A percentile compares a stretch with the other conserved stretches of the same genome.
These are phyloP conservation scores for Quercus cerris DNA, from an alignment of 306 rosid species.

Conservation along the genomic window DNA sequence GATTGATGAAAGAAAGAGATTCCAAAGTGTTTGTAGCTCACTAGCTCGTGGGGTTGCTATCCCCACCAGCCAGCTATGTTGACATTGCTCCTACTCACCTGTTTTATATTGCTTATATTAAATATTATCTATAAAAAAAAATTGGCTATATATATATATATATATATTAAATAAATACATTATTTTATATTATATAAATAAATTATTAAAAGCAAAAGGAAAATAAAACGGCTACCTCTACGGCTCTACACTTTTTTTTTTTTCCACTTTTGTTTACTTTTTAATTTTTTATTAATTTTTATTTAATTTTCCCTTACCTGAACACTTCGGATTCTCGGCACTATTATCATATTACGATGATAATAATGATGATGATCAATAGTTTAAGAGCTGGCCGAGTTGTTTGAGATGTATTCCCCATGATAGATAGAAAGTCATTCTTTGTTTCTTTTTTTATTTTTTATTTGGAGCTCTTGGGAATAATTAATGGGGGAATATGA, in stretches of 20 bases:
- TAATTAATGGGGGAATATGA: background rate
- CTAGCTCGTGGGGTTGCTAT: slow-evolving; percentile 61
- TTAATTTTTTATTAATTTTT: slow-evolving; percentile 11
- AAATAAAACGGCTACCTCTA: slow-evolving; percentile 28
- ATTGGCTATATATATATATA: too few relatives aligned
- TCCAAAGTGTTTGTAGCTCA: slow-evolving; percentile 46
- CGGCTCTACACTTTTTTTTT: slow-evolving; percentile 12
- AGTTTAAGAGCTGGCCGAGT: slow-evolving; percentile 24
- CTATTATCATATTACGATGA: slow-evolving; percentile 11
- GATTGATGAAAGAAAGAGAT: slow-evolving; percentile 29
- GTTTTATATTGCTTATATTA: background rate
- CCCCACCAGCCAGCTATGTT: slow-evolving; percentile 94
- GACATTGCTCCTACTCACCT: slow-evolving; percentile 68
- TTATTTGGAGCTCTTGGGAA: background rate
- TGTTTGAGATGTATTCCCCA: slow-evolving; percentile 5
- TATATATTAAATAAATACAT: too few relatives aligned
- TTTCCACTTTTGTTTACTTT: slow-evolving; percentile 11
- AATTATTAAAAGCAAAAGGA: slow-evolving; percentile 16
- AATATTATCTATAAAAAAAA: background rate
- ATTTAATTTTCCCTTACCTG: background rate
- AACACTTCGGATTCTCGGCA: slow-evolving; percentile 37
- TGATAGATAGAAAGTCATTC: too few relatives aligned
- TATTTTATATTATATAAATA: too few relatives aligned
- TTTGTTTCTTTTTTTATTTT: background rate
- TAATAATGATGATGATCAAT: slow-evolving; percentile 30